These are phyloP conservation scores for Cutaneotrichosporon cavernicola DNA, from an alignment of 1,284 basidiomycete species.

Conservation along the genomic window DNA sequence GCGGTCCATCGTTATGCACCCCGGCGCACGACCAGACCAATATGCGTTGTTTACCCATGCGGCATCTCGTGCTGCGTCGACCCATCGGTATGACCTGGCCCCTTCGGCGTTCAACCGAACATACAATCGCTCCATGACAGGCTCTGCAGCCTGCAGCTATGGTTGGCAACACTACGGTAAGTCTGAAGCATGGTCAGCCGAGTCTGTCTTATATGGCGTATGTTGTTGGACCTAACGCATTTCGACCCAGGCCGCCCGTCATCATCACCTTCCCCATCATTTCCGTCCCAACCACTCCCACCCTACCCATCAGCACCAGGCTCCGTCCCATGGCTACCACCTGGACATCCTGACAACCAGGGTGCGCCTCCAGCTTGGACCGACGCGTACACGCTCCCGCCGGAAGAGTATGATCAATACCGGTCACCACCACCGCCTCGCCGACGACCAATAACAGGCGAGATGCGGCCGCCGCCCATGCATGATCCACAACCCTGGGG, in stretches of 20 bases:
- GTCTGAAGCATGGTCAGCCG: neutral
- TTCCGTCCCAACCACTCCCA: constrained; percentile 1
- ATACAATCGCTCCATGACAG: neutral
- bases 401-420: constrained; percentile 6
- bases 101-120: constrained; percentile 9
- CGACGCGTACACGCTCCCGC: neutral
- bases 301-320: neutral
- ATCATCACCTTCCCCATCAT: constrained; percentile 9
- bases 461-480: neutral
- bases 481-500: constrained; percentile 15
- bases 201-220: neutral
- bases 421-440: neutral
- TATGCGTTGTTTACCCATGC: constrained; percentile 24
- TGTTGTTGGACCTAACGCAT: neutral
- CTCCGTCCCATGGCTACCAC: constrained; percentile 4
- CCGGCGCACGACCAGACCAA: constrained; percentile 52
- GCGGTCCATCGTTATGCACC: constrained; percentile 81
- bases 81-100: constrained; percentile 10
- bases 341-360: neutral
- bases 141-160: neutral
- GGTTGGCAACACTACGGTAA: constrained; percentile 13
- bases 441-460: neutral
- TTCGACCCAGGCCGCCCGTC: neutral
- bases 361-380: neutral
- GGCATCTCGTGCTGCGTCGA: constrained; percentile 10